Base-by-base conservation (phyloP, 2,329 filamentous ascomycete species). In the Bipolaris oryzae region DNA sequence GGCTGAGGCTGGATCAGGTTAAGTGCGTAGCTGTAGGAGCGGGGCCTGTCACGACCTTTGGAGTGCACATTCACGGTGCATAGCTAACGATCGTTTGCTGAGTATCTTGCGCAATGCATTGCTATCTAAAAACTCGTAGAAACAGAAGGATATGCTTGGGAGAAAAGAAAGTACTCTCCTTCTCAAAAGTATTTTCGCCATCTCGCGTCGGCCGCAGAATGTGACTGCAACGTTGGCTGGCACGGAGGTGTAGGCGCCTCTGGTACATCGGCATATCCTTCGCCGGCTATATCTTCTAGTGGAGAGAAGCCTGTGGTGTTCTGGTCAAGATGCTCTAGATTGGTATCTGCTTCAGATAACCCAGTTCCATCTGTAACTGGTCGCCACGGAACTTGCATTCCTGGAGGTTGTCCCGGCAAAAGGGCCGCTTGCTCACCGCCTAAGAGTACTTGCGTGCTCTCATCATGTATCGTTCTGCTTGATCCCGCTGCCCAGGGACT, bases 151-250 rank as follows among this genome's bases (percentile, higher is more conserved):
- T 11, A 16, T 5, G 16, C 21, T 21, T 5, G 20, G 37, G 16
- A 20, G 28, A 31, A 31, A 31, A 31, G 28, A 31, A 31, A 31
- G 10, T 11, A 31, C 10, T 41, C 5, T 41, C 15, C 25, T 15
- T 15, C 9, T 28, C 56, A 64, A 44, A 64, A 64, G 35, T 64
- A 64, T 49, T 61, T 64, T 20, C 62, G 53, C 60, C 60, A 64
- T 53, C 52, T 33, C 33, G 60, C 54, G 41, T 53, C 35, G 18
- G 39, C 46, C 3, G 37, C 1, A 25, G 34, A 13, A 18, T 45
- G 39, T 37, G 43, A 9, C 7, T 28, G 20, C 28, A 44, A 23
- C 9, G 2, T n/a, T 18, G 39, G 23, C n/a, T 33, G 16, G 20
- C 39, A 48, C 18, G 39, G 33, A 13, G 31, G 39, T 18, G 20